Conservation (phyloP, 371 early-diverging fungal genomes). For the Apophysomyces elegans region DNA sequence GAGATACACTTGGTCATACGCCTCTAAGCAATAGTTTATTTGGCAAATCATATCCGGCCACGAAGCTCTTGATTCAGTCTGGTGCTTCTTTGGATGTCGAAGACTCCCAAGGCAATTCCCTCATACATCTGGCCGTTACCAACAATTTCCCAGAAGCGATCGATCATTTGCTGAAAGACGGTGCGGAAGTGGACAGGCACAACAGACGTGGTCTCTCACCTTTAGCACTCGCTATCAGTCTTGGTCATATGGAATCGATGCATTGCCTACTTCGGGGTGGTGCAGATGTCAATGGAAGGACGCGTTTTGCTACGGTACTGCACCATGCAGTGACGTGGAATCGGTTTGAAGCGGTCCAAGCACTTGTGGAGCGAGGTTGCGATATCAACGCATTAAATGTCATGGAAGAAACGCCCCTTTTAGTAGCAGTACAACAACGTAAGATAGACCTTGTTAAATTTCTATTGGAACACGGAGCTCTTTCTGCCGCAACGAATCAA, state of each 20-base stretch:
- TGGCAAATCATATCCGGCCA: conserved; percentile 30
- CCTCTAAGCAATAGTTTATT: conserved; percentile 52
- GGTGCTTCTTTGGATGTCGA: conserved; percentile 48
- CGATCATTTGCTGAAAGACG: conserved; percentile 26
- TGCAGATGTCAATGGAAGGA: conserved; percentile 40
- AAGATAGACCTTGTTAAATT: conserved; percentile 50
- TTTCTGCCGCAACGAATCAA: conserved; percentile 29
- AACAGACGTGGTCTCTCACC: conserved; percentile 44
- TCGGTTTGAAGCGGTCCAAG: conserved; percentile 40
- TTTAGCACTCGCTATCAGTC: conserved; percentile 50
- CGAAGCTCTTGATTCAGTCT: conserved; percentile 37
- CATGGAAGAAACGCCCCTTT: conserved; percentile 50
- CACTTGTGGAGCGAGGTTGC: conserved; percentile 34
- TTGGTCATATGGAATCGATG: conserved; percentile 31
- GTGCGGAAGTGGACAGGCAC: conserved; percentile 26
- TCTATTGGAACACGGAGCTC: conserved; percentile 42
- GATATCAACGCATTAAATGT: conserved; percentile 40
- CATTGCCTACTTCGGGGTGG: conserved; percentile 31
- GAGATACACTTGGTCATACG: conserved; percentile 73
- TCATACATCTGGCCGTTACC: conserved; percentile 54
- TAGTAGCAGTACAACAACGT: conserved; percentile 52
- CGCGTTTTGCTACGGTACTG: conserved; percentile 38
- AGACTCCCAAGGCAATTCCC: conserved; percentile 69
- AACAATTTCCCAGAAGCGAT: conserved; percentile 35
- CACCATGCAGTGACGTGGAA: conserved; percentile 57